These are phyloP conservation scores for Trypanosoma rangeli DNA, from an alignment of 208 protist species.

Conservation along the genomic window DNA sequence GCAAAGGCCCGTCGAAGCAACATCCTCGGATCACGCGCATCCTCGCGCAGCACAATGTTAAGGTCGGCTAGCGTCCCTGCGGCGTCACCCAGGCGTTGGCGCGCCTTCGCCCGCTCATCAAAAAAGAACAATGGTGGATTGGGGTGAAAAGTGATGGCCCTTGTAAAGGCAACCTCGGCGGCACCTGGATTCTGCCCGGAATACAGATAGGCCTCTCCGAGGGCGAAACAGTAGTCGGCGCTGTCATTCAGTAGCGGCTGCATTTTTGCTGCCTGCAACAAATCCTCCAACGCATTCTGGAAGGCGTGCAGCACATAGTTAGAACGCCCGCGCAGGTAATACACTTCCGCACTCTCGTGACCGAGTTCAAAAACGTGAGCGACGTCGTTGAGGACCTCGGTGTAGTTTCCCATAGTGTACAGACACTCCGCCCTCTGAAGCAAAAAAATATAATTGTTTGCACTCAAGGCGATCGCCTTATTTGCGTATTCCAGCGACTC, in stretches of 20 bases:
- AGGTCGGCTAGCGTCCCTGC: constrained; percentile 74
- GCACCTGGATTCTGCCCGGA: constrained; percentile 28
- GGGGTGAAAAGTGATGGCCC: constrained; percentile 40
- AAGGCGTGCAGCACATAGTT: constrained; percentile 58
- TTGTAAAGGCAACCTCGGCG: constrained; percentile 44
- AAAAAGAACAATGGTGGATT: constrained; percentile 30
- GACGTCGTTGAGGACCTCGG: constrained; percentile 27
- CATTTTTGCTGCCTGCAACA: constrained; percentile 48
- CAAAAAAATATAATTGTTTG: constrained; percentile 30
- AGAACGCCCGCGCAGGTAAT: constrained; percentile 82
- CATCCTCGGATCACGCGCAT: constrained; percentile 69
- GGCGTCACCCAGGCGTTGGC: constrained; percentile 62
- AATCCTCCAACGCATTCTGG: constrained; percentile 48
- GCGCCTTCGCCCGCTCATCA: constrained; percentile 87
- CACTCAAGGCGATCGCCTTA: constrained; percentile 30
- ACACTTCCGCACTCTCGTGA: constrained; percentile 49
- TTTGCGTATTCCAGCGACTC: constrained; percentile 55
- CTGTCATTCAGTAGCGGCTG: constrained; percentile 40
- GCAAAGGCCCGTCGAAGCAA: constrained; percentile 85
- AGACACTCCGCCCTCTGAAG: constrained; percentile 34
- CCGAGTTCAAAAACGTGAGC: constrained; percentile 6
- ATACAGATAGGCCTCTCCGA: constrained; percentile 46
- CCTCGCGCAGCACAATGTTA: constrained; percentile 55
- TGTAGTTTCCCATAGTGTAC: constrained; percentile 35
- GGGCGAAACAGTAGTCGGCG: constrained; percentile 45